Percentiles rank a stretch among this genome's conserved stretches.
Evolutionary conservation across 495 filamentous ascomycete genomes (phyloP).

Genomic region (Podospora australis): DNA sequence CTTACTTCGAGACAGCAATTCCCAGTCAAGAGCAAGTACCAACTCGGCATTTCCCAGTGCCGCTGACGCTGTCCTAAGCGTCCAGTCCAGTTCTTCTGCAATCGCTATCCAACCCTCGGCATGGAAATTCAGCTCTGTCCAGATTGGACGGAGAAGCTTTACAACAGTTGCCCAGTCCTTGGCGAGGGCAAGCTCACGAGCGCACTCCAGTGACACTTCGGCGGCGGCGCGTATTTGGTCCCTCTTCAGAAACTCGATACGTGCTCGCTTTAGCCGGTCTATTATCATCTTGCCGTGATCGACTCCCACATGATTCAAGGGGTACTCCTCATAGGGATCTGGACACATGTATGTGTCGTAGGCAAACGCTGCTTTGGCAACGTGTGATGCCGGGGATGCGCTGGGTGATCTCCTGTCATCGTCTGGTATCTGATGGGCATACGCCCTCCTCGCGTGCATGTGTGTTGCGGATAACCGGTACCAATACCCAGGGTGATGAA

Average conservation of each 20-base stretch:
- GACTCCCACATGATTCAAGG: conserved; percentile 48
- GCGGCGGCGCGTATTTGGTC: conserved; percentile 60
- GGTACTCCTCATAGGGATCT: conserved; percentile 64
- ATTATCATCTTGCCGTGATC: conserved; percentile 61
- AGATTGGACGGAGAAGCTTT: conserved; percentile 60
- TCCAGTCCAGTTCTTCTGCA: conserved; percentile 66
- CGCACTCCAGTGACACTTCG: conserved; percentile 61
- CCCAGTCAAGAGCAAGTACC: conserved; percentile 75
- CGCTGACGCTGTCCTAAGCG: conserved; percentile 64
- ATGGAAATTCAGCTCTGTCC: conserved; percentile 68
- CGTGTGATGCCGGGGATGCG: conserved; percentile 59
- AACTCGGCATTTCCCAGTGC: conserved; percentile 56
- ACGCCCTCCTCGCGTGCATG: conserved; percentile 48
- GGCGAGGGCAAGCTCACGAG: conserved; percentile 57
- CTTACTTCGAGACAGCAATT: conserved; percentile 66
- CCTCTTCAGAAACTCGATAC: conserved; percentile 57
- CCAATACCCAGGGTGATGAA: conserved; percentile 91
- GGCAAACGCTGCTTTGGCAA: conserved; percentile 57
- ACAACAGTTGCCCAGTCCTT: conserved; percentile 61
- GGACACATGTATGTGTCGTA: conserved; percentile 87
- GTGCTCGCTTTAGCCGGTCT: conserved; percentile 52
- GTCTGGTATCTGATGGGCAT: conserved; percentile 63
- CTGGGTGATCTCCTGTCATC: conserved; percentile 66
- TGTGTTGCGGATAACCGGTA: conserved; percentile 63
- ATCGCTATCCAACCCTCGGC: conserved; percentile 74